Evolutionary conservation across 2,329 filamentous ascomycete genomes (phyloP).

Genomic region (Aspergillus udagawae): DNA sequence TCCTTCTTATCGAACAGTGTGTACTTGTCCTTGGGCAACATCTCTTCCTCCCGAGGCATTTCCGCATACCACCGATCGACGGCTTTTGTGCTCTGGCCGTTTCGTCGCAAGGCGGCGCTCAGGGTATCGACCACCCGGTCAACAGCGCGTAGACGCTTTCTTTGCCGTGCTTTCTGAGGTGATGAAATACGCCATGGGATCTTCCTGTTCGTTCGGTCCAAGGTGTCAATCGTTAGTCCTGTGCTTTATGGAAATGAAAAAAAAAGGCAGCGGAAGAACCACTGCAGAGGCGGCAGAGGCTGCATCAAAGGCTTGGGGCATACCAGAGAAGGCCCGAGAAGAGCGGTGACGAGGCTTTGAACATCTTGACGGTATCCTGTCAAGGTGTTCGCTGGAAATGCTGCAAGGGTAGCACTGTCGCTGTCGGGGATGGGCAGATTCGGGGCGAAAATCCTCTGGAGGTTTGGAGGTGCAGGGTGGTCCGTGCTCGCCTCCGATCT

Average conservation of each 20-base stretch:
- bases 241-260: background rate
- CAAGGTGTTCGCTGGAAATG: conserved; percentile 8
- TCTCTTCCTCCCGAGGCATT: conserved; percentile 94
- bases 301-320: conserved; percentile 9
- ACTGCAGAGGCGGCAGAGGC: background rate
- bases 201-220: conserved; percentile 61
- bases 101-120: conserved; percentile 69
- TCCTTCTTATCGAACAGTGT: conserved; percentile 96
- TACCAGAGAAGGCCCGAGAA: conserved; percentile 81
- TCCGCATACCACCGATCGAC: conserved; percentile 89
- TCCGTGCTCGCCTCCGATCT: conserved; percentile 19
- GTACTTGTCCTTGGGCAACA: conserved; percentile 96
- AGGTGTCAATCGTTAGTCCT: background rate
- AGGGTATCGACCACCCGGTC: conserved; percentile 83
- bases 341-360: conserved; percentile 73
- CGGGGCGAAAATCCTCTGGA: conserved; percentile 19
- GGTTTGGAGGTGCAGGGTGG: conserved; percentile 9
- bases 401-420: conserved; percentile 5
- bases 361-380: conserved; percentile 56
- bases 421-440: background rate
- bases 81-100: conserved; percentile 66
- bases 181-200: conserved; percentile 91
- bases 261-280: background rate
- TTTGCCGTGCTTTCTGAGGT: conserved; percentile 85
- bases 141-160: conserved; percentile 75